Conservation (phyloP, 331 rosid genomes). For the Malus hybrid region DNA sequence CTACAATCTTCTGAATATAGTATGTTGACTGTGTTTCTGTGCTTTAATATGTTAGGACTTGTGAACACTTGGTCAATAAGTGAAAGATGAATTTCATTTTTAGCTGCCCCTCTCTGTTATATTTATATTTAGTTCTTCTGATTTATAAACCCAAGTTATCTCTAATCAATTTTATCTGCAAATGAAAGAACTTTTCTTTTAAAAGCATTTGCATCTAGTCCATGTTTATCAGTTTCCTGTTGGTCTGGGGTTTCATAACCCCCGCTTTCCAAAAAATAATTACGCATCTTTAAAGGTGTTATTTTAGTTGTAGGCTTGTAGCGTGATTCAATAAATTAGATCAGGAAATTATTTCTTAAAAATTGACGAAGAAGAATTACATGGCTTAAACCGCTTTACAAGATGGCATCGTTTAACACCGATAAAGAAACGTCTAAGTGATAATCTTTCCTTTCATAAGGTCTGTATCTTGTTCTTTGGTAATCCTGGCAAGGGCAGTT, state of each 20-base stretch:
- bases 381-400: not conserved
- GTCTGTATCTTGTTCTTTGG: not conserved
- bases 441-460: not conserved
- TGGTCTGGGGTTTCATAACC: not conserved
- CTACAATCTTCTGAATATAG: constrained; percentile 72
- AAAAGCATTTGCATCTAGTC: not conserved
- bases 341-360: not conserved
- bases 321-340: not conserved
- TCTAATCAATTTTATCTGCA: not conserved
- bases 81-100: not conserved
- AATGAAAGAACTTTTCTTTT: not conserved
- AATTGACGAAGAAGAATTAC: not conserved
- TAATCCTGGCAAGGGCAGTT: not conserved
- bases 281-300: not conserved
- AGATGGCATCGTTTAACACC: not conserved
- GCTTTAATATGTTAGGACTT: constrained; percentile 20
- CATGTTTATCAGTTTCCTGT: not conserved
- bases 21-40: constrained; percentile 39
- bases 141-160: not conserved
- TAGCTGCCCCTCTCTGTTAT: not conserved
- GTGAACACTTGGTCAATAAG: constrained; percentile 12
- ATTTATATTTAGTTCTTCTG: not conserved
- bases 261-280: not conserved
- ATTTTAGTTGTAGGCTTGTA: not conserved
- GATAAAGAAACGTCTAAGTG: no score